A percentile compares a stretch with the other conserved stretches of the same genome.
These are phyloP conservation scores for Bryoerythrophyllum caledonicum DNA, from an alignment of 225 moss, liverwort and hornwort genomes.

Conservation along the genomic window DNA sequence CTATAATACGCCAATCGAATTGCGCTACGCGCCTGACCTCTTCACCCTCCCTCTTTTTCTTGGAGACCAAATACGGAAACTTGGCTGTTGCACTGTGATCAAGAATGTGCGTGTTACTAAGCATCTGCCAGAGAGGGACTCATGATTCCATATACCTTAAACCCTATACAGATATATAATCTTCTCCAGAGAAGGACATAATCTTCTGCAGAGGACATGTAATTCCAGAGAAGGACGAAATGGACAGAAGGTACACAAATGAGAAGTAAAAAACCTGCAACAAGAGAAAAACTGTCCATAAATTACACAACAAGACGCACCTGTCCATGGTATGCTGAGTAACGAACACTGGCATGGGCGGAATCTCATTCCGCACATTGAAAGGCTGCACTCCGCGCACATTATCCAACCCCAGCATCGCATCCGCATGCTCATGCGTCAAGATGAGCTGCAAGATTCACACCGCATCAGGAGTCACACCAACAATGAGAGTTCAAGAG, in stretches of 20 bases:
- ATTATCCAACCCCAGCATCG: constrained; percentile 88
- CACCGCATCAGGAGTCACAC: not conserved
- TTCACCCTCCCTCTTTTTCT: constrained; percentile 62
- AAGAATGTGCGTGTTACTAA: constrained; percentile 18
- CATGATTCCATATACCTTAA: not conserved
- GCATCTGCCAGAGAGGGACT: constrained; percentile 2
- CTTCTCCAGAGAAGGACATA: no score
- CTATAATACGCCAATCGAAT: constrained; percentile 91
- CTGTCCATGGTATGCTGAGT: constrained; percentile 82
- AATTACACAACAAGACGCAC: constrained; percentile 29
- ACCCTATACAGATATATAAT: no score
- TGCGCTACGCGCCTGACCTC: constrained; percentile 89
- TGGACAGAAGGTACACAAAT: not conserved
- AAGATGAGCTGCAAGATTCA: constrained; percentile 78
- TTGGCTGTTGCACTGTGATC: constrained; percentile 51
- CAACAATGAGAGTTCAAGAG: not conserved
- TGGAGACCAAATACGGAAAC: constrained; percentile 83
- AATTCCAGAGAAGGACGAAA: not conserved
- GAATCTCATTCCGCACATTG: constrained; percentile 59
- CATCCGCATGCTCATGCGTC: constrained; percentile 99
- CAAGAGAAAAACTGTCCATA: constrained; percentile 1
- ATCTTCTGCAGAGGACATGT: no score
- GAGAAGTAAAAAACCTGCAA: not conserved
- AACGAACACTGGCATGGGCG: constrained; percentile 82
- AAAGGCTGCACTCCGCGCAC: constrained; percentile 91